A percentile compares a stretch with the other conserved stretches of the same genome.
phyloP scores from a whole-genome alignment of 257 asterid species.

The Misopates orontium region DNA sequence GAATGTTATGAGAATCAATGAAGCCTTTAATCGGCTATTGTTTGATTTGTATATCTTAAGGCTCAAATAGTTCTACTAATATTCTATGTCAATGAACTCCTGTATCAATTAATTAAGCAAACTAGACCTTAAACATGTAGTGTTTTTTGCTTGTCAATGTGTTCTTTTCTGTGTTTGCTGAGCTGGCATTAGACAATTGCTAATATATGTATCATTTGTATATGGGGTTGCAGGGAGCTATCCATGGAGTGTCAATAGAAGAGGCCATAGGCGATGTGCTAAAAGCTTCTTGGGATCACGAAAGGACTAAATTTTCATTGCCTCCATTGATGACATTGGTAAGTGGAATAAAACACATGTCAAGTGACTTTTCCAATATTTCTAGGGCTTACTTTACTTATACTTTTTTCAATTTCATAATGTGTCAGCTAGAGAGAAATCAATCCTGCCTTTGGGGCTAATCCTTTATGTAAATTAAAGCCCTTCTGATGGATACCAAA shows the following conservation, averaged over 20 bases:
- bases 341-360: slow-evolving; percentile 36
- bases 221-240: slow-evolving; percentile 61
- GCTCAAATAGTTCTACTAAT: slow-evolving; percentile 14
- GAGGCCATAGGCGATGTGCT: slow-evolving; percentile 68
- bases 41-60: neutral
- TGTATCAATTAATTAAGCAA: neutral
- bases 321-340: slow-evolving; percentile 98
- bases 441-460: neutral
- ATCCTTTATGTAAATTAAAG: slow-evolving; percentile 13
- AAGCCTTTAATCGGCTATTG: no score
- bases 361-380: slow-evolving; percentile 10
- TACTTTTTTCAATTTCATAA: slow-evolving; percentile 3
- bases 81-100: slow-evolving; percentile 16
- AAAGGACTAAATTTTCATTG: slow-evolving; percentile 78
- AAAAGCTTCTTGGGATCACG: slow-evolving; percentile 90
- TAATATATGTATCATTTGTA: neutral
- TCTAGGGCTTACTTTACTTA: slow-evolving; percentile 22
- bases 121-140: slow-evolving; percentile 4
- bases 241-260: slow-evolving; percentile 50
- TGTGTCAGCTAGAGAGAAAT: slow-evolving; percentile 3
- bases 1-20: no score
- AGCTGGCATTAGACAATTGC: slow-evolving; percentile 6
- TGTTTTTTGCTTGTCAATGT: slow-evolving; percentile 1
- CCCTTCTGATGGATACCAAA: slow-evolving; percentile 12
- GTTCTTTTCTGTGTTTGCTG: slow-evolving; percentile 13